A percentile compares a stretch with the other conserved stretches of the same genome.
Evolutionary conservation across 2,329 filamentous ascomycete genomes (phyloP).

Genomic region (Sclerotinia glacialis): DNA sequence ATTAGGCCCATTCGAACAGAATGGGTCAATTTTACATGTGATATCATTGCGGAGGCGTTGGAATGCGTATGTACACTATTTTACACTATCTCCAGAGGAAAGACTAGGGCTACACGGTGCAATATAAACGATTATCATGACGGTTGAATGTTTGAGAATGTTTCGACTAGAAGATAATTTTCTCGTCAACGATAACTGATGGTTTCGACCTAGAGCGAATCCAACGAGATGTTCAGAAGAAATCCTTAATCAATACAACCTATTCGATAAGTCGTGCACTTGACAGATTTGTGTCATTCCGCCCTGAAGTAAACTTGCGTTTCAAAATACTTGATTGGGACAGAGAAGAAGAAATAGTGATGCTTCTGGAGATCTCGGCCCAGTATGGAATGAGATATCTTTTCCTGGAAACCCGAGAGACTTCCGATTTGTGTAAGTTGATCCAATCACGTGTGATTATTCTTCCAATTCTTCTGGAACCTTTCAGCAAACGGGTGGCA

Average conservation of each 20-base stretch:
- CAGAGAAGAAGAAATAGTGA: not conserved
- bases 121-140: conserved; percentile 1
- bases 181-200: not conserved
- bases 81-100: conserved; percentile 1
- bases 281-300: conserved; percentile 1
- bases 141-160: not conserved
- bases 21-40: conserved; percentile 4
- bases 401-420: not conserved
- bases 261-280: not conserved
- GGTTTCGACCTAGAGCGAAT: not conserved
- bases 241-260: conserved; percentile 9
- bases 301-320: not conserved
- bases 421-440: not conserved
- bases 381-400: not conserved
- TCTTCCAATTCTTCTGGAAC: not conserved
- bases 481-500: not conserved
- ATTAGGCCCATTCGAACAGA: not conserved
- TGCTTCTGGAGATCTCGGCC: not conserved
- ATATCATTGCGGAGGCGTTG: conserved; percentile 37
- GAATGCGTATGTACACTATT: conserved; percentile 13
- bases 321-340: not conserved
- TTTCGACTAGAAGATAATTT: conserved; percentile 1
- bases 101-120: conserved; percentile 1
- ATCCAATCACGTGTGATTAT: not conserved
- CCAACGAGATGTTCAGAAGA: not conserved